Percentiles rank a stretch among this genome's conserved stretches.
These are phyloP conservation scores for Brasenia schreberi DNA, from an alignment of 164 flowering plant species.

Conservation along the genomic window DNA sequence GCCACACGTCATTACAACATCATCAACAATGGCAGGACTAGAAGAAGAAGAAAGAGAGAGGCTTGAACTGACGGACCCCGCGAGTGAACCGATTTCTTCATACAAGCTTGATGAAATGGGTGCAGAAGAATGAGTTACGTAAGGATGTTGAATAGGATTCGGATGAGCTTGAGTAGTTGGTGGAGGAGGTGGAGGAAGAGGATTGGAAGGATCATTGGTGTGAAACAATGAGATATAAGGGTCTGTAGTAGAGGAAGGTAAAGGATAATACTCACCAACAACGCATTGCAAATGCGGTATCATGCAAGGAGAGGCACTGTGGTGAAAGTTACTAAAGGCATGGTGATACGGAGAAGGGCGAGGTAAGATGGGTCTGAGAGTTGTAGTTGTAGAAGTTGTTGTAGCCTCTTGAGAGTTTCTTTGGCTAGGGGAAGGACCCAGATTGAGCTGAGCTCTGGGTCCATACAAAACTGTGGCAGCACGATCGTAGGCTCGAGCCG, in stretches of 20 bases:
- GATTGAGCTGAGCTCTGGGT: conserved; percentile 78
- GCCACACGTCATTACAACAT: background rate
- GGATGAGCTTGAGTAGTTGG: background rate
- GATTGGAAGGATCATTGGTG: conserved; percentile 2
- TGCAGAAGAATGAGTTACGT: background rate
- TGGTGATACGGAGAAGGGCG: conserved; percentile 34
- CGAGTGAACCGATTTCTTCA: conserved; percentile 31
- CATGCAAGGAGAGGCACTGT: conserved; percentile 1
- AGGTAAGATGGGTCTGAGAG: conserved; percentile 57
- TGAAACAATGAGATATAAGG: background rate
- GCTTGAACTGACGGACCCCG: conserved; percentile 28
- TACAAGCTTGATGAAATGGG: conserved; percentile 6
- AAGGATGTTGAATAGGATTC: background rate
- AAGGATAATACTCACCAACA: background rate
- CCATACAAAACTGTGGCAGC: conserved; percentile 82
- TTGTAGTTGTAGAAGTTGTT: conserved; percentile 29
- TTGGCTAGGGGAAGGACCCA: conserved; percentile 34
- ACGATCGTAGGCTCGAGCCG: conserved; percentile 91
- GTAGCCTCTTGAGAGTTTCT: conserved; percentile 19
- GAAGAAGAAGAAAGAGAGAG: conserved; percentile 19
- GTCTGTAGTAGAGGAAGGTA: background rate
- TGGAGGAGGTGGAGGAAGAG: conserved; percentile 3
- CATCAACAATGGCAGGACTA: background rate
- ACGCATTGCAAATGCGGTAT: background rate
- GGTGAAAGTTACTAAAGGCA: conserved; percentile 4